Evolutionary conservation across 75 land plant species (phyloP), one percentile per base, ranked within the genome.

Genomic region (Ceratopteris richardii): DNA sequence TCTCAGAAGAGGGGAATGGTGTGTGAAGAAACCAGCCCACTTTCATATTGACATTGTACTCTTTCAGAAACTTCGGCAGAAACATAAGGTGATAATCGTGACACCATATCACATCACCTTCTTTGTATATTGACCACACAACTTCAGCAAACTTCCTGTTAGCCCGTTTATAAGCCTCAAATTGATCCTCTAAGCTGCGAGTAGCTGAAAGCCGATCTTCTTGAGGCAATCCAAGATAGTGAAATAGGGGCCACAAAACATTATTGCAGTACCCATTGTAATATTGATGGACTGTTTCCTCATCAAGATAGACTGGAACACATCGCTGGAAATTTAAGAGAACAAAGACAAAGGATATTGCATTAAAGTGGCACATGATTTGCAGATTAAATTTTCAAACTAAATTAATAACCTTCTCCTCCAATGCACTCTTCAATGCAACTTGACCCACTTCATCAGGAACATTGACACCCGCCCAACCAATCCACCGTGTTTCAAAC

Each of bases 241-340:
- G 80, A 57, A 77, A 77, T 26, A 77, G 80, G 26, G 80, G 80
- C 80, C 80, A 77, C 9, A 77, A 65, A 44, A 77, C 79, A 63
- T 77, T 77, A 72, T 77, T 77, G 79, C 79, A 76, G 58, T 76
- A 76, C 44, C 79, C 79, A 76, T 76, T 76, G 60, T 76, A 76
- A 61, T 76, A 76, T 26, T 76, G 79, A 46, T 76, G 81, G 27
- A 76, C 79, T 19, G 72, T 76, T 14, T 66, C 79, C 72, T 77
- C 79, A 40, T 77, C 80, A 25, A 77, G 73, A 44, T 75, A 77
- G 17, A 77, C 80, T 17, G 78, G 78, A 28, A 77, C 70, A 56
- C 77, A 77, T 12, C 80, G 58, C 78, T 75, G 66, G 42, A 40
- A 40, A 10, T 40, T 10, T 40, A 10, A 40, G 42, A 12, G 53